These are phyloP conservation scores for Phialocephala subalpina DNA, from an alignment of 2,329 filamentous ascomycete genomes.

Conservation along the genomic window DNA sequence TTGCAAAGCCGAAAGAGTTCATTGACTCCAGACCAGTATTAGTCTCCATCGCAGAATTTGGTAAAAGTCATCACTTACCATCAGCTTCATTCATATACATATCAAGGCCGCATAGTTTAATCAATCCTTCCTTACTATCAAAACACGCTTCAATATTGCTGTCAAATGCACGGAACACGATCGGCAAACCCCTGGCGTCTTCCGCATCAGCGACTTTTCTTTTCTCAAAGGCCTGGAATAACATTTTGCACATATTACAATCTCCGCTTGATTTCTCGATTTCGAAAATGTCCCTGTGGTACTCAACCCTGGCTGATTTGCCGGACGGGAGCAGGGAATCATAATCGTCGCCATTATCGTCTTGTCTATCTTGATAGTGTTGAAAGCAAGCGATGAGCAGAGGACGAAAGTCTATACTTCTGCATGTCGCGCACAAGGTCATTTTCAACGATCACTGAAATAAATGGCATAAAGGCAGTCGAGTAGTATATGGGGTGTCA, in stretches of 20 bases:
- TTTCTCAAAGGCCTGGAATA: slow-evolving; percentile 27
- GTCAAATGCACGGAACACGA: slow-evolving; percentile 24
- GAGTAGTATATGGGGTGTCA: no score
- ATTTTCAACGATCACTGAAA: no score
- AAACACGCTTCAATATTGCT: slow-evolving; percentile 27
- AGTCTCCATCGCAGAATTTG: slow-evolving; percentile 21
- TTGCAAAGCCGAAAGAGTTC: slow-evolving; percentile 19
- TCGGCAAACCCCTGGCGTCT: slow-evolving; percentile 23
- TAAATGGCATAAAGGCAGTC: no score
- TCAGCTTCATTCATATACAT: slow-evolving; percentile 24
- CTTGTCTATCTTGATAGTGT: slow-evolving; percentile 24
- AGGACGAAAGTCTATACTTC: slow-evolving; percentile 21
- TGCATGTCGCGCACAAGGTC: slow-evolving; percentile 24
- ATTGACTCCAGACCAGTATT: slow-evolving; percentile 24
- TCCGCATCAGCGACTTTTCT: slow-evolving; percentile 21
- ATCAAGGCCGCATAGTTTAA: slow-evolving; percentile 28
- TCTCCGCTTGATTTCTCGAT: slow-evolving; percentile 27
- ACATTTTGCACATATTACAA: slow-evolving; percentile 23
- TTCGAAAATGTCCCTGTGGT: slow-evolving; percentile 24
- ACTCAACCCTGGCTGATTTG: slow-evolving; percentile 25
- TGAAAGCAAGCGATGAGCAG: slow-evolving; percentile 23
- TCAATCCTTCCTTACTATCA: slow-evolving; percentile 24
- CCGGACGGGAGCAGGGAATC: slow-evolving; percentile 17
- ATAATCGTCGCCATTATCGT: slow-evolving; percentile 20
- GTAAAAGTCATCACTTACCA: slow-evolving; percentile 21